A percentile compares a stretch with the other conserved stretches of the same genome.
Conservation (phyloP, 305 asterid genomes). For the Solanum hybrid region DNA sequence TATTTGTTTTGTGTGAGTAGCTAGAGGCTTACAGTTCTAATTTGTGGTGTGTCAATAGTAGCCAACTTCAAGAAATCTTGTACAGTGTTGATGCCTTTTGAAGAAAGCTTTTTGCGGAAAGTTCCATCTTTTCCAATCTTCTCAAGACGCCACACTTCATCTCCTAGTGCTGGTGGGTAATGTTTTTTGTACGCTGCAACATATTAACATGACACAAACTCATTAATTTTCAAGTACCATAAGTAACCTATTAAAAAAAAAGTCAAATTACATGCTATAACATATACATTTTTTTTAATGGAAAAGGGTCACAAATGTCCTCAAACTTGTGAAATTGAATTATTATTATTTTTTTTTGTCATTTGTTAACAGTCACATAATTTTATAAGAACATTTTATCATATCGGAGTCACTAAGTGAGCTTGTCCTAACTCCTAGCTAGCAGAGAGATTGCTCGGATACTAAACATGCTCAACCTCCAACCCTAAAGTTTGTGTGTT, state of each 20-base stretch:
- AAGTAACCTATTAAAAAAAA: not conserved
- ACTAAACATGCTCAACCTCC: not conserved
- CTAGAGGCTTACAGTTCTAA: conserved; percentile 30
- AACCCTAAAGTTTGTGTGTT: not conserved
- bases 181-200: conserved; percentile 62
- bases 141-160: conserved; percentile 70
- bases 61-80: conserved; percentile 55
- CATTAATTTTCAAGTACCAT: not conserved
- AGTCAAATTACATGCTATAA: not conserved
- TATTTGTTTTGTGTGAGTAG: not conserved
- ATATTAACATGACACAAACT: not conserved
- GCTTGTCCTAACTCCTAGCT: not conserved
- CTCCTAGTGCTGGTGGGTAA: conserved; percentile 51
- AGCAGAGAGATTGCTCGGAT: not conserved
- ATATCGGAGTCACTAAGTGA: not conserved
- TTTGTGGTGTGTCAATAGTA: conserved; percentile 27
- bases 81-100: conserved; percentile 36
- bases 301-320: not conserved
- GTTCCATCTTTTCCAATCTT: conserved; percentile 67
- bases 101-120: conserved; percentile 41
- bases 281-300: too few relatives aligned
- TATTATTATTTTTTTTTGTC: not conserved
- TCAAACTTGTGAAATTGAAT: not conserved
- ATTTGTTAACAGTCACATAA: not conserved
- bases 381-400: too few relatives aligned